Evolutionary conservation across 306 rosid species (phyloP).

Genomic region (Medicago ruthenica): DNA sequence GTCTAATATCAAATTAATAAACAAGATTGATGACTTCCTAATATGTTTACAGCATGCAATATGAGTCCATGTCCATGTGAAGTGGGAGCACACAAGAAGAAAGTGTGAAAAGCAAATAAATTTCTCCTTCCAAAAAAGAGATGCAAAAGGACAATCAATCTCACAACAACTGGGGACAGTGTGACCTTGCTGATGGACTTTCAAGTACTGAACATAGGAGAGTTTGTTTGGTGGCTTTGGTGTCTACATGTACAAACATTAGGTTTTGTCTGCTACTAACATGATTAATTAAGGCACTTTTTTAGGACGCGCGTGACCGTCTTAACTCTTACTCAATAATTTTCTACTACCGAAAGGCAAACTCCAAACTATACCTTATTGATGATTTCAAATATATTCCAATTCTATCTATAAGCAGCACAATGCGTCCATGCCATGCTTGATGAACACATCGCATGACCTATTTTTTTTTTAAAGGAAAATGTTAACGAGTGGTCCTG

Average conservation of each 20-base stretch:
- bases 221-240: conserved; percentile 44
- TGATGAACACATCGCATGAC: background rate
- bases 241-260: conserved; percentile 44
- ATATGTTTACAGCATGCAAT: too few relatives aligned
- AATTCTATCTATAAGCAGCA: background rate
- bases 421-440: conserved; percentile 9
- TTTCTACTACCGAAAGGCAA: background rate
- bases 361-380: background rate
- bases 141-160: conserved; percentile 31
- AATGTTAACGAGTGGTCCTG: too few relatives aligned
- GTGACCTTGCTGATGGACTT: conserved; percentile 38
- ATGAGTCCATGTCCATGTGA: background rate
- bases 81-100: background rate
- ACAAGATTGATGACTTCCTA: too few relatives aligned
- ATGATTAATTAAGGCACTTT: conserved; percentile 48
- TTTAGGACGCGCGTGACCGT: conserved; percentile 45
- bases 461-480: too few relatives aligned
- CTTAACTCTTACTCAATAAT: too few relatives aligned
- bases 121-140: background rate
- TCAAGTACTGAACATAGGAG: conserved; percentile 38
- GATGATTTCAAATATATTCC: background rate
- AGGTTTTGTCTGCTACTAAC: conserved; percentile 39
- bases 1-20: too few relatives aligned
- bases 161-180: conserved; percentile 39
- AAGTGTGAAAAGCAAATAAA: conserved; percentile 10